Evolutionary conservation across 2,329 filamentous ascomycete species (phyloP), one percentile per base, ranked within the genome.

Genomic region (Colletotrichum euphorbiae): DNA sequence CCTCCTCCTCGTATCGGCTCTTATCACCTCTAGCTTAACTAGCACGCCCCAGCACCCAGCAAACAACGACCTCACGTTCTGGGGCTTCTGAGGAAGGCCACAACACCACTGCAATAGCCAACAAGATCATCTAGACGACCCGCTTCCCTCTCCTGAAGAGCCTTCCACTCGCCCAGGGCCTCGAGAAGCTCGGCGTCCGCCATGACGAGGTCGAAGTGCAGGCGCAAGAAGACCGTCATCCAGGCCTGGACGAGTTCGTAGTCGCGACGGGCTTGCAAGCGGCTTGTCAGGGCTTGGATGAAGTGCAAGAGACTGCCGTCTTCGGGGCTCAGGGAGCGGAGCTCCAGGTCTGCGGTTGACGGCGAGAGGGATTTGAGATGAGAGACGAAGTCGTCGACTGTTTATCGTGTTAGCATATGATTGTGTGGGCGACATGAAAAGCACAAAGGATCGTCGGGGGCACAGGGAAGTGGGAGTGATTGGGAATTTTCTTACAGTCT

Each of bases 201-300:
- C 80, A 82, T 82, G 46, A 87, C 79, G 42, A 84, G 71, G 71
- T 89, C 86, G 70, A 87, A 87, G 78, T 98, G 95, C 45, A 97
- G 82, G 54, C 90, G 88, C 67, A 99, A 77, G 75, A 98, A 97
- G 1, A 98, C 95, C 2, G 91, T 90, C 94, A 99, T 98, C 95
- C 96, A 99, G 0, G 94, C 93, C 79, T 98, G 94, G 15, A 93
- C 92, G 43, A 99, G 85, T 80, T 99, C 96, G 78, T 97, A 99
- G 78, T 98, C 96, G 54, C 87, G 88, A 71, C 90, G 89, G 57
- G 88, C 83, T 48, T 83, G 80, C 59, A 98, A 82, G 12, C 91
- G 85, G 61, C 82, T 84, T 0, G 93, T 97, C 63, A 99, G 80
- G 1, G 94, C 94, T n/a, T 83, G 79, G 58, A 98, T 90, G 76